Conservation (phyloP, 2,329 filamentous ascomycete genomes). For the Emergomyces africanus region DNA sequence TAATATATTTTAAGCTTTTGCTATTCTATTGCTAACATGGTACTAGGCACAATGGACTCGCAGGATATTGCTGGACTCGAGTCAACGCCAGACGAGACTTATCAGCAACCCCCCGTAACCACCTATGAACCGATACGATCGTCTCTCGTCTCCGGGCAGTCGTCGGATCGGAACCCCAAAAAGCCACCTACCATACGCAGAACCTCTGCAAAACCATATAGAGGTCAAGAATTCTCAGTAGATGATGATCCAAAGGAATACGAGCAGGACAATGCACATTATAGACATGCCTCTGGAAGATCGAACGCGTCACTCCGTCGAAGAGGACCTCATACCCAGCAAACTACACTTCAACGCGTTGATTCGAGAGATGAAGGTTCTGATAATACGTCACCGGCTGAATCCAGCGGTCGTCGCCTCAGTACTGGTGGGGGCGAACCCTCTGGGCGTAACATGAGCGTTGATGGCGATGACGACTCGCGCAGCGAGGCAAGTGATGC, state of each 20-base stretch:
- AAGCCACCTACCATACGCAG: slow-evolving; percentile 65
- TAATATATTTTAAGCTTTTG: neutral
- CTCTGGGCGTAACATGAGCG: slow-evolving; percentile 37
- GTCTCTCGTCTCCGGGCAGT: slow-evolving; percentile 26
- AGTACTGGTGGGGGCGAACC: slow-evolving; percentile 21
- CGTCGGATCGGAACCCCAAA: slow-evolving; percentile 37
- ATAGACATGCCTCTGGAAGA: slow-evolving; percentile 11
- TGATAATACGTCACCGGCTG: slow-evolving; percentile 25
- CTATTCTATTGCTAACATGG: neutral
- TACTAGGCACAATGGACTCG: slow-evolving; percentile 19
- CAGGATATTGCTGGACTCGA: slow-evolving; percentile 11
- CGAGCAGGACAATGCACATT: slow-evolving; percentile 43
- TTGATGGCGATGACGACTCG: slow-evolving; percentile 48
- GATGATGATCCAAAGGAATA: slow-evolving; percentile 80
- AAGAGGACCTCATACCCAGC: slow-evolving; percentile 20
- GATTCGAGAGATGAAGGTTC: slow-evolving; percentile 27
- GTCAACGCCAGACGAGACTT: neutral
- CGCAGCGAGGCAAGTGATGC: slow-evolving; percentile 72
- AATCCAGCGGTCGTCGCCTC: slow-evolving; percentile 15
- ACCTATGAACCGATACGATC: slow-evolving; percentile 29
- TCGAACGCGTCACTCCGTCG: slow-evolving; percentile 30
- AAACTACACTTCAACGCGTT: slow-evolving; percentile 21
- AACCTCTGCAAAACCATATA: slow-evolving; percentile 65
- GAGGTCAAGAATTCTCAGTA: slow-evolving; percentile 77
- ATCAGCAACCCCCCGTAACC: neutral